A percentile compares a stretch with the other conserved stretches of the same genome.
Evolutionary conservation across 805 yeast species (phyloP).

Genomic region (Metschnikowia orientalis): DNA sequence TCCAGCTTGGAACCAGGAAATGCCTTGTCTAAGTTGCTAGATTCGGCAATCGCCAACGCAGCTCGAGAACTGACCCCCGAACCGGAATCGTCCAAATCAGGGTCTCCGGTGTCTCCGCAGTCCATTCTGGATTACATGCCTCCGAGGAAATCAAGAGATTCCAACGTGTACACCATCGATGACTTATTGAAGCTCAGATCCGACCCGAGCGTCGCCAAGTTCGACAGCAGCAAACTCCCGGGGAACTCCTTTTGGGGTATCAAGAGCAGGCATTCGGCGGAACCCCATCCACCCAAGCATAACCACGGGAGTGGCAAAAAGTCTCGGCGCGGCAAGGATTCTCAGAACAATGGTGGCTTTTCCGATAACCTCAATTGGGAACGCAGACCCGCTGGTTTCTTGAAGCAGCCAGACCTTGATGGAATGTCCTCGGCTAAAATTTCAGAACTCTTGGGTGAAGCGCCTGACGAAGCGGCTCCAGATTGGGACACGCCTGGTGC

Average conservation of each 20-base stretch:
- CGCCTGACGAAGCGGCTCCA: slow-evolving; percentile 32
- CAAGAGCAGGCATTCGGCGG: slow-evolving; percentile 16
- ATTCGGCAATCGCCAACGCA: slow-evolving; percentile 45
- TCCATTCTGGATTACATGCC: slow-evolving; percentile 13
- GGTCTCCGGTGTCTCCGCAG: slow-evolving; percentile 5
- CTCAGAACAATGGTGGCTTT: slow-evolving; percentile 7
- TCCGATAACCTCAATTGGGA: slow-evolving; percentile 29
- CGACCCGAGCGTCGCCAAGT: slow-evolving; percentile 32
- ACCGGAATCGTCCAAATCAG: slow-evolving; percentile 14
- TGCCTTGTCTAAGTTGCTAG: slow-evolving; percentile 39
- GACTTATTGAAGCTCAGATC: slow-evolving; percentile 28
- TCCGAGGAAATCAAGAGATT: slow-evolving; percentile 9
- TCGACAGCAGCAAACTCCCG: slow-evolving; percentile 37
- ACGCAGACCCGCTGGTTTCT: slow-evolving; percentile 22
- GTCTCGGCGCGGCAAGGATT: slow-evolving; percentile 15
- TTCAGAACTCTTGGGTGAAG: slow-evolving; percentile 34
- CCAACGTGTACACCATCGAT: slow-evolving; percentile 26
- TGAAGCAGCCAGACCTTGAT: slow-evolving; percentile 25
- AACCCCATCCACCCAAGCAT: not conserved
- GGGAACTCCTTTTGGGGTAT: slow-evolving; percentile 48
- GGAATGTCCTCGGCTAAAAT: slow-evolving; percentile 30
- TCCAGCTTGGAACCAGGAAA: slow-evolving; percentile 27
- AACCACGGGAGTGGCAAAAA: slow-evolving; percentile 13
- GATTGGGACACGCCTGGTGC: slow-evolving; percentile 37
- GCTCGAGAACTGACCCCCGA: slow-evolving; percentile 43